A percentile compares a stretch with the other conserved stretches of the same genome.
Evolutionary conservation across 768 basidiomycete species (phyloP).

Genomic region (Rhizopogon vinicolor): DNA sequence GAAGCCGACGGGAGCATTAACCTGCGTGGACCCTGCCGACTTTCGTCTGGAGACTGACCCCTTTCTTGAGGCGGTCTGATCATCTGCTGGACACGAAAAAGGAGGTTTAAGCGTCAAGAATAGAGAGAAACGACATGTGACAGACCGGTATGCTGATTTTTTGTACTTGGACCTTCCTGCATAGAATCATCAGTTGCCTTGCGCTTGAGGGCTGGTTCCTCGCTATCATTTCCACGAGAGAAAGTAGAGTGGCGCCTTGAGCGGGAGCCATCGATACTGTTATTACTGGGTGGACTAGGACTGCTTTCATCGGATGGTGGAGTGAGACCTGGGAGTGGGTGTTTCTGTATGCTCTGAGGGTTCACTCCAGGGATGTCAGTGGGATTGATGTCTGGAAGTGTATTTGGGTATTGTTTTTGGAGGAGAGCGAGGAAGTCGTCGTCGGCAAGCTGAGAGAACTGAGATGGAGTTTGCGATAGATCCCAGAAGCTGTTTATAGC

Average conservation of each 20-base stretch:
- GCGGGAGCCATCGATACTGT: slow-evolving; percentile 24
- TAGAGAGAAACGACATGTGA: slow-evolving; percentile 2
- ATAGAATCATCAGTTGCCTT: slow-evolving; percentile 69
- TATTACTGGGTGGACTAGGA: slow-evolving; percentile 64
- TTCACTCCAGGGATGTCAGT: slow-evolving; percentile 43
- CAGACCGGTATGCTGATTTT: slow-evolving; percentile 62
- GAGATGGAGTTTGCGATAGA: slow-evolving; percentile 47
- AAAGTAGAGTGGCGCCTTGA: slow-evolving; percentile 11
- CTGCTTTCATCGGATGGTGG: slow-evolving; percentile 75
- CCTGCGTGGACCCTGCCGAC: slow-evolving; percentile 33
- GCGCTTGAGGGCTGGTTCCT: slow-evolving; percentile 60
- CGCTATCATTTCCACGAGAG: slow-evolving; percentile 29
- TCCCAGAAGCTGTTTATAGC: slow-evolving; percentile 61
- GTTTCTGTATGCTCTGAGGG: slow-evolving; percentile 49
- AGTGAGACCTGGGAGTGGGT: slow-evolving; percentile 46
- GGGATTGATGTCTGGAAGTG: slow-evolving; percentile 15
- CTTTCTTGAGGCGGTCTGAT: slow-evolving; percentile 21
- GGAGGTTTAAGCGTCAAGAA: neutral
- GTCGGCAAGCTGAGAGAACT: slow-evolving; percentile 62
- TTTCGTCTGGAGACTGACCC: slow-evolving; percentile 30
- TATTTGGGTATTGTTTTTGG: slow-evolving; percentile 64
- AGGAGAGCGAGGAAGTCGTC: slow-evolving; percentile 75
- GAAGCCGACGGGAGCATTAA: slow-evolving; percentile 10
- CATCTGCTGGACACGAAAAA: slow-evolving; percentile 15
- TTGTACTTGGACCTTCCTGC: slow-evolving; percentile 61